phyloP scores from a whole-genome alignment of 306 rosid genomes.

The barrel medic (Medicago truncatula) region MtrunA17r5.0-ANR NC_053048.1:41165001-41165500 shows the following conservation, averaged over 20 bases:
- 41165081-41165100: not conserved
- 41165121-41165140: fast-evolving
- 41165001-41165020: not conserved
- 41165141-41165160: not conserved
- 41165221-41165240: not conserved
- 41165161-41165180: not conserved
- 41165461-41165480: no score
- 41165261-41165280: not conserved
- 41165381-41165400: no score
- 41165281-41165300: no score
- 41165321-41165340: no score
- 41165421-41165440: no score
- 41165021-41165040: fast-evolving
- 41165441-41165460: no score
- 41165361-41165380: no score
- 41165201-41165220: no score
- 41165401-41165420: no score
- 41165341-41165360: no score
- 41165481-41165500: no score
- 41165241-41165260: not conserved
- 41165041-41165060: not conserved
- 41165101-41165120: not conserved
- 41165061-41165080: not conserved
- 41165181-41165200: not conserved
- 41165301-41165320: no score